A percentile compares a stretch with the other conserved stretches of the same genome.
Evolutionary conservation across 1,284 basidiomycete species (phyloP).

Genomic region (Rhodotorula sp.): DNA sequence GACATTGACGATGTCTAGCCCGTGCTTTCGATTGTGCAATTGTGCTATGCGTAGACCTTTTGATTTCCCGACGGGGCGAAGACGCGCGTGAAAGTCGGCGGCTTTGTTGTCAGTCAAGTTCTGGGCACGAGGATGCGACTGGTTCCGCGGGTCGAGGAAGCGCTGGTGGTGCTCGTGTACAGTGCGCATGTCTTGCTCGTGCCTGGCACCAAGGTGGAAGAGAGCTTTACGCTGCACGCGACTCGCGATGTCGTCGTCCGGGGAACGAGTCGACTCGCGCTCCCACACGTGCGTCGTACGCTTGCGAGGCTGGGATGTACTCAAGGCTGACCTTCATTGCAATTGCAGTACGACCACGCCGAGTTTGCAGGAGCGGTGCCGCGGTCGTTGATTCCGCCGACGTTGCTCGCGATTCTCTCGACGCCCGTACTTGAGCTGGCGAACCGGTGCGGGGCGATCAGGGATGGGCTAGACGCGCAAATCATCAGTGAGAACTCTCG

Average conservation of each 20-base stretch:
- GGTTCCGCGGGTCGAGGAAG: constrained; percentile 1
- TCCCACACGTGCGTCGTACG: constrained; percentile 56
- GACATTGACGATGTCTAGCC: constrained; percentile 17
- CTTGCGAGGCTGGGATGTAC: accelerated
- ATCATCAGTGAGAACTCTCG: constrained; percentile 56
- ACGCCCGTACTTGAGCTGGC: constrained; percentile 49
- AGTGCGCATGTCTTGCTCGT: constrained; percentile 52
- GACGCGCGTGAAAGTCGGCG: not conserved
- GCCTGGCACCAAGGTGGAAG: constrained; percentile 95
- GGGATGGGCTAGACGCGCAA: constrained; percentile 63
- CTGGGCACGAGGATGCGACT: not conserved
- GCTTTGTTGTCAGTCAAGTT: not conserved
- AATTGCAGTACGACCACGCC: constrained; percentile 77
- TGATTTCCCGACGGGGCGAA: not conserved
- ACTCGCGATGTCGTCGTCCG: constrained; percentile 81
- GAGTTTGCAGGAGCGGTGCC: constrained; percentile 86
- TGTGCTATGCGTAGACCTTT: not conserved
- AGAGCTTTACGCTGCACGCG: constrained; percentile 92
- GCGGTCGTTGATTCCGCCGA: constrained; percentile 75
- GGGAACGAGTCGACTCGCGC: constrained; percentile 53
- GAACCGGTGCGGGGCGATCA: constrained; percentile 52
- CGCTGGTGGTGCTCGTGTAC: not conserved
- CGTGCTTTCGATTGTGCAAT: not conserved
- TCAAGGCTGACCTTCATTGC: not conserved
- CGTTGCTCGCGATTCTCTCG: constrained; percentile 44